Conservation (phyloP, 768 basidiomycete species). For the Boletus rubropictus region DNA sequence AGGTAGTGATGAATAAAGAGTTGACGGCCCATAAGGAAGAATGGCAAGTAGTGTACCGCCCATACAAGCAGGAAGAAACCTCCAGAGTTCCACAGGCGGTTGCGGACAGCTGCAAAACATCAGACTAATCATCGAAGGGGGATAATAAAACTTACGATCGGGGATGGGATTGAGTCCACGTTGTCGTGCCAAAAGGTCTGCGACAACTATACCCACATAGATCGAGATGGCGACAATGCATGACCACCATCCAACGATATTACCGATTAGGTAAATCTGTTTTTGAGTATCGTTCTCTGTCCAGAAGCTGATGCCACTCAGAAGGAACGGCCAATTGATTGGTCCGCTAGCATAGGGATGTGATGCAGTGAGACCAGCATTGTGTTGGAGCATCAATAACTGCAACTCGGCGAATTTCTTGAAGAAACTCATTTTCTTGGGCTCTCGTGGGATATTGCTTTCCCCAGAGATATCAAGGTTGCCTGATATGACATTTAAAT, state of each 20-base stretch:
- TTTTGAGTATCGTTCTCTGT: conserved; percentile 77
- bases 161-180: conserved; percentile 82
- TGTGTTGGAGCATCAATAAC: conserved; percentile 94
- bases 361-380: conserved; percentile 95
- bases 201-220: conserved; percentile 83
- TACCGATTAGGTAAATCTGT: conserved; percentile 96
- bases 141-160: conserved; percentile 55
- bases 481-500: conserved; percentile 40
- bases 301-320: conserved; percentile 98
- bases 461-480: conserved; percentile 47
- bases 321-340: conserved; percentile 96
- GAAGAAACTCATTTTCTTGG: conserved; percentile 87
- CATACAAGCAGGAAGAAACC: conserved; percentile 95
- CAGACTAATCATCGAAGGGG: background rate
- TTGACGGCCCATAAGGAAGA: conserved; percentile 97
- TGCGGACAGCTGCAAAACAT: conserved; percentile 58
- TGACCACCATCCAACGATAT: conserved; percentile 91
- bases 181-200: conserved; percentile 84
- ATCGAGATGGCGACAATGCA: conserved; percentile 82
- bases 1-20: conserved; percentile 98
- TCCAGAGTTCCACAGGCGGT: conserved; percentile 90
- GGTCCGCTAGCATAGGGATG: conserved; percentile 97
- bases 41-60: conserved; percentile 94
- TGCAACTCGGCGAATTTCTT: conserved; percentile 92
- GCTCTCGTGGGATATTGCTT: conserved; percentile 51